Evolutionary conservation across 1,284 basidiomycete species (phyloP).

Genomic region (Exsudoporus floridanus): DNA sequence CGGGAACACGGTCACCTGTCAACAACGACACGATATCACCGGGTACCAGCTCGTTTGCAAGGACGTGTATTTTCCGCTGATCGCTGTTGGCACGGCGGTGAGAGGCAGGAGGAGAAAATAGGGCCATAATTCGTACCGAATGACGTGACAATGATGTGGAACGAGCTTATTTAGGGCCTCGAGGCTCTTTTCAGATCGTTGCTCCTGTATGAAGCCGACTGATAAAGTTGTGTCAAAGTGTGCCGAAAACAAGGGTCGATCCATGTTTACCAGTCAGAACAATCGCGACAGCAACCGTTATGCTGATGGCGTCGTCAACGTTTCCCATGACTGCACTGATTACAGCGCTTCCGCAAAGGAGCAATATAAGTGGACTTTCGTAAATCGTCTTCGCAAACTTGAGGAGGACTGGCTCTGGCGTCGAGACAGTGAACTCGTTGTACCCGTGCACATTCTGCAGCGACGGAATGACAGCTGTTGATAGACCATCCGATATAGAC

Average conservation of each 20-base stretch:
- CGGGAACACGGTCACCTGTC: conserved; percentile 93
- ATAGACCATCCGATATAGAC: conserved; percentile 60
- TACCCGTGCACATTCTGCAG: conserved; percentile 76
- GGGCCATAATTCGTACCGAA: conserved; percentile 53
- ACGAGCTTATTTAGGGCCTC: conserved; percentile 96
- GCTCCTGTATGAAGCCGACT: conserved; percentile 97
- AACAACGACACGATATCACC: conserved; percentile 90
- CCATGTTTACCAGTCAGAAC: conserved; percentile 78
- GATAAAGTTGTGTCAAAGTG: conserved; percentile 2
- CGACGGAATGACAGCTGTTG: conserved; percentile 61
- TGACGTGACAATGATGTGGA: conserved; percentile 92
- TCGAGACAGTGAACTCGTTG: conserved; percentile 91
- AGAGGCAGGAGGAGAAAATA: conserved; percentile 4
- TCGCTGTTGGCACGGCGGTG: conserved; percentile 47
- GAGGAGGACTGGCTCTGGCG: conserved; percentile 75
- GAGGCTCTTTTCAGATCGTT: conserved; percentile 90
- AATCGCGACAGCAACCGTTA: conserved; percentile 90
- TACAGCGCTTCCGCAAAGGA: conserved; percentile 84
- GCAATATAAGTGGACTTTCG: conserved; percentile 88
- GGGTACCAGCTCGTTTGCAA: conserved; percentile 94
- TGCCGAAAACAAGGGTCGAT: neutral
- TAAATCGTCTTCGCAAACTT: conserved; percentile 95
- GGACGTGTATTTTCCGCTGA: conserved; percentile 69
- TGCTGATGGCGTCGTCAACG: conserved; percentile 91
- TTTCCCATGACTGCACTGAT: conserved; percentile 92